These are phyloP conservation scores for Rauvolfia tetraphylla DNA, from an alignment of 257 asterid species.

Conservation along the genomic window DNA sequence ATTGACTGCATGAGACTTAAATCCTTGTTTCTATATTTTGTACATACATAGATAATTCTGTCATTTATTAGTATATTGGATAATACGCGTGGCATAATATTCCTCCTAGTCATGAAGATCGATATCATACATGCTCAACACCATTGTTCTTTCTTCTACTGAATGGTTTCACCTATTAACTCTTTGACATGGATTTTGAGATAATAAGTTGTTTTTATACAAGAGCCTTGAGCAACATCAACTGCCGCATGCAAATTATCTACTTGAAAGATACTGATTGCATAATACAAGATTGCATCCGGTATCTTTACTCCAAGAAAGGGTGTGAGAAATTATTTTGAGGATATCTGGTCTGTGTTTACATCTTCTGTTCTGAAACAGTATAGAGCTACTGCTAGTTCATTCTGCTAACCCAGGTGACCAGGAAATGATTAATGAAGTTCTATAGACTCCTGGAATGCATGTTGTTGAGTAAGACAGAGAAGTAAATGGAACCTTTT, in stretches of 20 bases:
- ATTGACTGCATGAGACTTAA: background rate
- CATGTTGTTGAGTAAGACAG: background rate
- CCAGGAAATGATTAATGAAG: background rate
- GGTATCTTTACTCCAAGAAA: background rate
- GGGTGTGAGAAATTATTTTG: background rate
- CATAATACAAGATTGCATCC: background rate
- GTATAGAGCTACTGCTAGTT: background rate
- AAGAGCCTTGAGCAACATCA: background rate
- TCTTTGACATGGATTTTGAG: background rate
- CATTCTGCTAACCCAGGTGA: background rate
- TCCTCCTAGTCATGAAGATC: background rate
- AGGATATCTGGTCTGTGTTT: background rate
- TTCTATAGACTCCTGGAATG: background rate
- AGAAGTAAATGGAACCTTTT: background rate
- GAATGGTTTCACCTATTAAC: background rate
- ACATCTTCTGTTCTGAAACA: background rate
- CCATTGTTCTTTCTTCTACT: background rate
- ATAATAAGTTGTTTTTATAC: too few relatives aligned
- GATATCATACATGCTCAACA: background rate
- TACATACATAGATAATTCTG: background rate
- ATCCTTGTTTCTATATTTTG: background rate
- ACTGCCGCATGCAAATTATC: background rate
- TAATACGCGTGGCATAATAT: background rate
- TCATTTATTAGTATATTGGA: background rate
- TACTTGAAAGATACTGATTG: background rate